These are phyloP conservation scores for Phytophthora ramorum DNA, from an alignment of 352 stramenopile genomes.

Conservation along the genomic window DNA sequence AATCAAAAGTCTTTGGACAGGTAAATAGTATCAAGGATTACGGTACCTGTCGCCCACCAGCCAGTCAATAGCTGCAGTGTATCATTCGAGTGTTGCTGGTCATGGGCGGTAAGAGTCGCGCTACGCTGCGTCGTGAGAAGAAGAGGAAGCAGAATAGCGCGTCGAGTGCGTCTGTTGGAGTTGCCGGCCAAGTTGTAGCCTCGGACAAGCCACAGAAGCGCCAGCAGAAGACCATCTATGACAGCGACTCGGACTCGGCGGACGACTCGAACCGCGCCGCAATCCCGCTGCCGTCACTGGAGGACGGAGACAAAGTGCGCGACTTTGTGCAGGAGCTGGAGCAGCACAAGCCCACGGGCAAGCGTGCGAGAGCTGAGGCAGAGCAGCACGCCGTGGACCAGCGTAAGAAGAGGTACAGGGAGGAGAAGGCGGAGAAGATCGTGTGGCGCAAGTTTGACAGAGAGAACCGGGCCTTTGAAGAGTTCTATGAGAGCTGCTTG, in stretches of 20 bases:
- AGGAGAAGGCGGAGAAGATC: conserved; percentile 84
- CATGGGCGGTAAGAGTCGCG: conserved; percentile 53
- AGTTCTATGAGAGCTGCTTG: conserved; percentile 85
- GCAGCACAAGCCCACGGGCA: conserved; percentile 35
- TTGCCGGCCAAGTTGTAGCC: neutral
- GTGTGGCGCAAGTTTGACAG: conserved; percentile 90
- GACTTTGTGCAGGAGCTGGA: conserved; percentile 70
- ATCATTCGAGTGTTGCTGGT: neutral
- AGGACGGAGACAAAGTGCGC: conserved; percentile 60
- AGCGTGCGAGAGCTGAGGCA: conserved; percentile 59
- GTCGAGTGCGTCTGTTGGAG: neutral
- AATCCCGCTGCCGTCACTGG: conserved; percentile 75
- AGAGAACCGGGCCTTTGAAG: conserved; percentile 82
- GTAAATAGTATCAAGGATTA: neutral
- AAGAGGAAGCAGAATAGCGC: conserved; percentile 36
- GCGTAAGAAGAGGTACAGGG: conserved; percentile 64
- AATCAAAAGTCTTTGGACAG: conserved; percentile 9
- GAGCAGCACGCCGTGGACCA: conserved; percentile 63
- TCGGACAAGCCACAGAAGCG: conserved; percentile 12
- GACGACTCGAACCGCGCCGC: conserved; percentile 37
- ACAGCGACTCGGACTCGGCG: conserved; percentile 58
- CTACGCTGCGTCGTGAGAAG: conserved; percentile 54
- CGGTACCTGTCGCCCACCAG: neutral
- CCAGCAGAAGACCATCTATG: conserved; percentile 35
- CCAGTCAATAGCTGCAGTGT: conserved; percentile 14